Evolutionary conservation across 768 basidiomycete species (phyloP), one percentile per base, ranked within the genome.

Genomic region (Coprinopsis sp.): DNA sequence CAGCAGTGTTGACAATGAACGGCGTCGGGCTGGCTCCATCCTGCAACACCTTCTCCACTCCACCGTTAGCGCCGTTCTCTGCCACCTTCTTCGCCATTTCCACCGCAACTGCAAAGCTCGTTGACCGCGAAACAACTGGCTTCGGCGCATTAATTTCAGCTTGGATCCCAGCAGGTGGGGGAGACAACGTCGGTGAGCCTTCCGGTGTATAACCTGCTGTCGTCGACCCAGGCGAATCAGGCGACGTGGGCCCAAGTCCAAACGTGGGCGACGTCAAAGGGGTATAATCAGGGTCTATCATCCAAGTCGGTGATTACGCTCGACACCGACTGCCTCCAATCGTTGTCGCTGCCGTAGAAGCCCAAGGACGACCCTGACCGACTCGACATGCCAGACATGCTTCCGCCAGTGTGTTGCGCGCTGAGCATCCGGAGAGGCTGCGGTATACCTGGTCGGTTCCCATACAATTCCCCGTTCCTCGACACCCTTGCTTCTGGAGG

Each of bases 381-480:
- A 49, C 46, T 47, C 28, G 47, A 42, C 21, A 63, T 60, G 23
- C 48, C 52, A 36, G 64, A 54, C n/a, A 60, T 57, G 49, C 59
- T 60, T 23, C 52, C 44, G 16, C 60, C 52, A n/a, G 58, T 49
- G n/a, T 49, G 47, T 21, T 57, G 55, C 27, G 58, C 57, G 24
- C 64, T 66, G 33, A 58, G 61, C 14, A 55, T 51, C 49, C 71
- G 64, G 22, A 66, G 57, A 21, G 67, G 62, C 12, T 64, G 58
- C n/a, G 72, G 78, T 25, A 88, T 76, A 30, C n/a, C n/a, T n/a
- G n/a, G n/a, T n/a, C 86, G 72, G 62, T 89, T 89, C 18, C 84
- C 87, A 57, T 87, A 87, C 27, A 87, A 65, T 64, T 88, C 85
- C 34, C 79, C 77, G 42, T 76, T 74, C 54, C 74, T 76, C 58